Base-by-base conservation (phyloP, 805 yeast genomes). In the Kazachstania kunashirensis region DNA sequence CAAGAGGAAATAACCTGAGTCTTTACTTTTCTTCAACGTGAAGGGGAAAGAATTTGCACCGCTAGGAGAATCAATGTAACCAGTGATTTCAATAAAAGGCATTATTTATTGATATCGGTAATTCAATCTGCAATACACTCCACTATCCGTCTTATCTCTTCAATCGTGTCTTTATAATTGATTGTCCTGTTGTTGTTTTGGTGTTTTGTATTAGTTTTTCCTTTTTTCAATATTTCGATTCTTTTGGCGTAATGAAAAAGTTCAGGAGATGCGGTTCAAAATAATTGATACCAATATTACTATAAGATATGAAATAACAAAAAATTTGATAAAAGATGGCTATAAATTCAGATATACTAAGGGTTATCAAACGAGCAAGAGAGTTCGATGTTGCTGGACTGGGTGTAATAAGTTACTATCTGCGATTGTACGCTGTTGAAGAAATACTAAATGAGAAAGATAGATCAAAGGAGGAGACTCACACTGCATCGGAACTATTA, bases 371-470 rank as follows among this genome's bases (percentile, higher is more conserved):
- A 12, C 53, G 53, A 1, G 49, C 56, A 11, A 34, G 32, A 3
- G 58, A 55, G 33, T 48, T 55, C 30, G 55, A 49, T 31, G 38
- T 30, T 11, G 46, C 46, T 18, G 55, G 54, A 5, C 24, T 53
- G 28, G 45, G 39, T 6, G 47, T 57, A 5, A 42, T 58, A 7
- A 45, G 58, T n/a, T 57, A 59, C 33, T 58, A 59, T 36, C 29
- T 57, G 28, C 55, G 66, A 43, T 53, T 80, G 34, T 79, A 80
- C 51, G 83, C 86, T 0, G 78, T 83, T 3, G 89, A 88, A 55
- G 66, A 73, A 48, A 77, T 89, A 3, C 61, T 89, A 15, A 66
- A 67, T 25, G 58, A 70, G 29, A 71, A 75, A 15, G 95, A 86
- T 50, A 61, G 71, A 16, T 47, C 62, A 2, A 71, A 73, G 6